Percentiles rank a stretch among this genome's conserved stretches.
Evolutionary conservation across 495 filamentous ascomycete species (phyloP).

Genomic region (Xanthoparmelia taractica): DNA sequence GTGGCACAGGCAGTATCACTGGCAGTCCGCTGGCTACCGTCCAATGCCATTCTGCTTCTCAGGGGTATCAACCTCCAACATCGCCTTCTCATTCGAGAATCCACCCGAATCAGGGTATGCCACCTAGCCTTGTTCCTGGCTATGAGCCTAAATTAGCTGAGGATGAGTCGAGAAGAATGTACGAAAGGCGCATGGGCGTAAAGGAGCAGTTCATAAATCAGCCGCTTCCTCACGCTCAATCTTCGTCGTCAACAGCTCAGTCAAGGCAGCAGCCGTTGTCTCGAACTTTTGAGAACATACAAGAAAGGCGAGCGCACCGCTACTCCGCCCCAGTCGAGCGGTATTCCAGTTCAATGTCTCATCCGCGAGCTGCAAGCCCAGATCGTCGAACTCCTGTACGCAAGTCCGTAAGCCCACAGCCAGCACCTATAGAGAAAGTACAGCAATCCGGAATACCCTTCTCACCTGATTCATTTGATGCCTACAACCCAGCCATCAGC

Average conservation of each 20-base stretch:
- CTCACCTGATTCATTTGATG: slow-evolving; percentile 80
- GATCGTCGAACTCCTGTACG: slow-evolving; percentile 54
- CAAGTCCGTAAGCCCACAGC: slow-evolving; percentile 72
- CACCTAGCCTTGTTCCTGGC: slow-evolving; percentile 61
- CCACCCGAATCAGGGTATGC: slow-evolving; percentile 37
- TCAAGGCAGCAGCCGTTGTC: not conserved
- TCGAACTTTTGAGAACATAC: slow-evolving; percentile 9
- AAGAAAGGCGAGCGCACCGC: slow-evolving; percentile 23
- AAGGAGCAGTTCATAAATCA: slow-evolving; percentile 9
- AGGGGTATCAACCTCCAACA: slow-evolving; percentile 12
- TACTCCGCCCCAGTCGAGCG: slow-evolving; percentile 20
- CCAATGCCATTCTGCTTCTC: slow-evolving; percentile 19
- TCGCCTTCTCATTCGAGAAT: slow-evolving; percentile 29
- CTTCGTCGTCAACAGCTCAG: not conserved
- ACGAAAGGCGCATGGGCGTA: slow-evolving; percentile 35
- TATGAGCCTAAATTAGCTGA: slow-evolving; percentile 53
- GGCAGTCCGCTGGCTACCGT: slow-evolving; percentile 25
- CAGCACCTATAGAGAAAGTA: slow-evolving; percentile 45
- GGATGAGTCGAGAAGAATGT: slow-evolving; percentile 47
- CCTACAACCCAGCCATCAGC: slow-evolving; percentile 53
- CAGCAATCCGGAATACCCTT: slow-evolving; percentile 65
- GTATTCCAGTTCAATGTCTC: slow-evolving; percentile 28
- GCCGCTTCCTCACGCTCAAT: not conserved
- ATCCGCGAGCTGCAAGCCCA: slow-evolving; percentile 50
- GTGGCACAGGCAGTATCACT: slow-evolving; percentile 15